Conservation (phyloP, 768 basidiomycete species). For the Tricholoma saponaceum region DNA sequence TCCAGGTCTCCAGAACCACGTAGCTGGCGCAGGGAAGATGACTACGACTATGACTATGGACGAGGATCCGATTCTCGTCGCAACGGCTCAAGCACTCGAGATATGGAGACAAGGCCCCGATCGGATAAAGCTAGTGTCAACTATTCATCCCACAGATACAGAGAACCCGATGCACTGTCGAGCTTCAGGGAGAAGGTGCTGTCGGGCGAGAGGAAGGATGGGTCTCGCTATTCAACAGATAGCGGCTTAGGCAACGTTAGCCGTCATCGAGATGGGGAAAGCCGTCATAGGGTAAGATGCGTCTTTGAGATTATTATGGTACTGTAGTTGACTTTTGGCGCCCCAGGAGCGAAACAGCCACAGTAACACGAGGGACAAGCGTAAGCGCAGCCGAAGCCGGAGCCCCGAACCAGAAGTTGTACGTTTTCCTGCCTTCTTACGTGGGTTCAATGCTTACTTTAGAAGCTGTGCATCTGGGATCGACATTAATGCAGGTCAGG, state of each 20-base stretch:
- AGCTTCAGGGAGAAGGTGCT: constrained; percentile 1
- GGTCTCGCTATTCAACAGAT: neutral
- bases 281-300: neutral
- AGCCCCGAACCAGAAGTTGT: constrained; percentile 8
- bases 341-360: neutral
- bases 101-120: neutral
- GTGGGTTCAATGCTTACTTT: constrained; percentile 13
- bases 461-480: constrained; percentile 10
- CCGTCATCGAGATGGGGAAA: neutral
- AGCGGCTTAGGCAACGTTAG: neutral
- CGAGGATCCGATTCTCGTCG: neutral
- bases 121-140: neutral
- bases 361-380: constrained; percentile 1
- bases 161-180: neutral
- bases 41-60: neutral
- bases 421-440: constrained; percentile 7
- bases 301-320: neutral
- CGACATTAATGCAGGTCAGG: constrained; percentile 5
- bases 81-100: neutral
- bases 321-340: neutral
- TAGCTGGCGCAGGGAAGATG: neutral
- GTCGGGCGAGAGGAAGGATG: neutral
- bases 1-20: constrained; percentile 2
- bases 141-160: neutral
- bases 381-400: constrained; percentile 1